Evolutionary conservation across 148 eudicot genomes (phyloP).

Genomic region (Diospyros kaki): DNA sequence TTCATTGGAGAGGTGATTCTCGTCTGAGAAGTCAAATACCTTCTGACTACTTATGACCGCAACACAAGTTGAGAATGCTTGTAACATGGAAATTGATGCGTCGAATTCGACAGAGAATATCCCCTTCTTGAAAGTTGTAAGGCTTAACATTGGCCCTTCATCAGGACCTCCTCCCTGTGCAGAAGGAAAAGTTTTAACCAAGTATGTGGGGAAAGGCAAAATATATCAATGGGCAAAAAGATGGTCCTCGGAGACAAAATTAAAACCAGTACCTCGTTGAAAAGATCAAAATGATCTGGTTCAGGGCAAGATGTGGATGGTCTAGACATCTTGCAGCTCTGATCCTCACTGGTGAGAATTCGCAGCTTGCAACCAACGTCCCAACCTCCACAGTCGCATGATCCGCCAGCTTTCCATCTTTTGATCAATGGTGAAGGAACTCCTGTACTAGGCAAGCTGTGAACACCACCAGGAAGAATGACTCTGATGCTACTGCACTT

Average conservation of each 20-base stretch:
- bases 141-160: slow-evolving; percentile 45
- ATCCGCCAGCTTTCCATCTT: slow-evolving; percentile 84
- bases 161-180: slow-evolving; percentile 51
- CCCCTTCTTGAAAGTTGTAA: slow-evolving; percentile 52
- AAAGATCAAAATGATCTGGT: slow-evolving; percentile 47
- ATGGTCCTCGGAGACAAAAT: neutral
- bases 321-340: slow-evolving; percentile 16
- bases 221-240: neutral
- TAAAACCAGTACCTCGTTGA: slow-evolving; percentile 43
- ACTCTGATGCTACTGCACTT: slow-evolving; percentile 31
- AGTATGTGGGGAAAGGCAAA: neutral
- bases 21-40: slow-evolving; percentile 26
- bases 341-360: slow-evolving; percentile 38
- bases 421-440: slow-evolving; percentile 66
- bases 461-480: slow-evolving; percentile 75
- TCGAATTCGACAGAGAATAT: slow-evolving; percentile 60
- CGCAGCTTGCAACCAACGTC: slow-evolving; percentile 77
- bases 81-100: slow-evolving; percentile 54
- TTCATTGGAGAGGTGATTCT: slow-evolving; percentile 15
- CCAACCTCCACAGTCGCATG: slow-evolving; percentile 99
- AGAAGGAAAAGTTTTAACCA: neutral
- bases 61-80: slow-evolving; percentile 70
- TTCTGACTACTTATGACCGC: slow-evolving; percentile 48
- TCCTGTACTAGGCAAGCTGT: slow-evolving; percentile 59
- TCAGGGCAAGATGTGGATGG: slow-evolving; percentile 12